Base-by-base conservation (phyloP, 129 eudicot genomes). In the Lonicera japonica region DNA sequence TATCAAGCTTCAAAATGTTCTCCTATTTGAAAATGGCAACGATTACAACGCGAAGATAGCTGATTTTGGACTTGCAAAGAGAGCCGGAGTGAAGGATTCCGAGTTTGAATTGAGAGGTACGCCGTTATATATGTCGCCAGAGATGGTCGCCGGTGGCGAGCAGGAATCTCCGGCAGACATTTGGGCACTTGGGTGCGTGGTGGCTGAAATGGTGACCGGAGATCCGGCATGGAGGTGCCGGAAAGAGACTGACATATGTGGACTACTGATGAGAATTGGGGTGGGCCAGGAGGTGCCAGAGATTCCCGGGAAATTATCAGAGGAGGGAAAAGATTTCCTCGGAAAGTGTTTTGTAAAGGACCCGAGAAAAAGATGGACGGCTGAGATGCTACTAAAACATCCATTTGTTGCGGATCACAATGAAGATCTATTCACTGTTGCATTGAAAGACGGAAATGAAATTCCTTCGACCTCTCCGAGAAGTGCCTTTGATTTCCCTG, bases 51-150 rank as follows among this genome's bases (percentile, higher is more conserved):
- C 65, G 0, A 91, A 84, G 62, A 84, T 91, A 19, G 96, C 95
- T 4, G 98, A 91, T 78, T 91, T 91, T 47, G 98, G 98, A 25
- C 57, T 87, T 21, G 95, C 97, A 8, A 87, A 79, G 60, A 79
- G 60, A 54, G 50, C 48, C 1, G 69, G 69, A 17, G 0, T 25
- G 39, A 58, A 25, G 15, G 62, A 38, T 6, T 41, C 10, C 45
- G 47, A 69, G 70, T 73, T 67, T 47, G 90, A 84, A 34, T 60
- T 92, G 5, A 75, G 95, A 56, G 99, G 99, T 17, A 88, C 96
- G 29, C 91, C 95, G 25, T 24, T 88, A 81, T 92, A 84, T 20
- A 76, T 88, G 99, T 79, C 99, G 66, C 99, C 99, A 70, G 99
- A 92, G 71, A 75, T 82, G 59, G 91, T 85, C 11, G 63, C 67